Evolutionary conservation across 805 yeast species (phyloP).

Genomic region (Candida endomychidarum): DNA sequence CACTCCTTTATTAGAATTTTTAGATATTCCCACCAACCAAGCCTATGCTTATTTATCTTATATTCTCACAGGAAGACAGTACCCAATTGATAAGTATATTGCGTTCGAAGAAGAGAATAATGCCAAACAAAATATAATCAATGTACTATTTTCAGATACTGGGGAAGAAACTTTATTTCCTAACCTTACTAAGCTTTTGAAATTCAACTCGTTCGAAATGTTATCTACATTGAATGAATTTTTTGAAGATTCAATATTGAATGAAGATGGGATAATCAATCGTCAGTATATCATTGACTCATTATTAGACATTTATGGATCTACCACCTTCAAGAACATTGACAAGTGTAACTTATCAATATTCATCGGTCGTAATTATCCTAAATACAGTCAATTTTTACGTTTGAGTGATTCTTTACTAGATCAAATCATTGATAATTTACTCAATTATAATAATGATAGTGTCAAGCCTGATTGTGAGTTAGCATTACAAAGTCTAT

Average conservation of each 20-base stretch:
- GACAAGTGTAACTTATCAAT: constrained; percentile 49
- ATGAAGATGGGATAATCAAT: constrained; percentile 52
- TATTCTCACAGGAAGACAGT: constrained; percentile 73
- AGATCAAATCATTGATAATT: constrained; percentile 44
- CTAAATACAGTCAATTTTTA: constrained; percentile 83
- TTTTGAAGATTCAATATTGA: constrained; percentile 75
- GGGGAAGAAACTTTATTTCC: constrained; percentile 62
- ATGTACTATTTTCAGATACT: constrained; percentile 46
- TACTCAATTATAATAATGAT: constrained; percentile 45
- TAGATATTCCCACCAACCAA: constrained; percentile 31
- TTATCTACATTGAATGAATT: constrained; percentile 74
- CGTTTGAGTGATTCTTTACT: constrained; percentile 63
- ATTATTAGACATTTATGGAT: constrained; percentile 56
- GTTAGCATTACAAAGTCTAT: constrained; percentile 68
- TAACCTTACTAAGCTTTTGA: constrained; percentile 58
- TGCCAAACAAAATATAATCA: constrained; percentile 55
- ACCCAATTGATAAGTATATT: constrained; percentile 64
- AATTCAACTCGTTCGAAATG: constrained; percentile 55
- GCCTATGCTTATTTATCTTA: constrained; percentile 59
- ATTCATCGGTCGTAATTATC: constrained; percentile 75
- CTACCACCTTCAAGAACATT: constrained; percentile 24
- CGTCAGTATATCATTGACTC: constrained; percentile 81
- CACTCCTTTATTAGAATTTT: constrained; percentile 67
- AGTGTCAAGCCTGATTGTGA: constrained; percentile 60
- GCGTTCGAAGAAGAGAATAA: constrained; percentile 26